Base-by-base conservation (phyloP, 73 alveolate species). In the Paramecium octaurelia region DNA sequence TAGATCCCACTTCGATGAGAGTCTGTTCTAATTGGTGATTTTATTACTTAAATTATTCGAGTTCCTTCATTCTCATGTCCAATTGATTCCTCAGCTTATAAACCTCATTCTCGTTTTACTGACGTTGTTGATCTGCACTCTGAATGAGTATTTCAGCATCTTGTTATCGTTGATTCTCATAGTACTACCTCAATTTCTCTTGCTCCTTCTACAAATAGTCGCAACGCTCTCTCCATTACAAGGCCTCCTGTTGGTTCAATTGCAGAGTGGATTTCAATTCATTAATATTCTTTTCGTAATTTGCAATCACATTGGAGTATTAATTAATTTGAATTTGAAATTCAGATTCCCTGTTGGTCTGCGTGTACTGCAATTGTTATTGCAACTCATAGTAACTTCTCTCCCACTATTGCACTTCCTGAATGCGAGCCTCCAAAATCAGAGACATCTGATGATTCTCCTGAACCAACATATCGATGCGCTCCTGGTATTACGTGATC, bases 401-500 rank as follows among this genome's bases (percentile, higher is more conserved):
- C 24, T 80, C 46, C 91, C 91, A 80, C 18, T 80, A 35, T 24
- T 80, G 21, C 23, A 80, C 91, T 80, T 80, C 91, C 2, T 23
- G 16, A 10, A 80, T 80, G 3, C 91, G 40, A 21, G 31, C 12
- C 46, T 80, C 46, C 7, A 80, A 35, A 21, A 80, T 43, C 11
- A 38, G 18, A 31, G 76, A 42, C 4, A 80, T 8, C 21, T 80
- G 18, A 42, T 46, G 38, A 48, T 80, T 80, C 57, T 80, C 91
- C 6, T 80, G 27, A 48, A 46, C 73, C 8, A 80, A 46, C 38
- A 23, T n/a, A 42, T 80, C 91, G 46, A 80, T 80, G 11, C 57
- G 48, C n/a, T 80, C 91, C 46, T 80, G 46, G 14, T 80, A 80
- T 80, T 80, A 46, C 21, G 48, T 21, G 24, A 80, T 80, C 91